A percentile compares a stretch with the other conserved stretches of the same genome.
phyloP scores from a whole-genome alignment of 495 filamentous ascomycete genomes.

The Penicillium macrosclerotiorum region DNA sequence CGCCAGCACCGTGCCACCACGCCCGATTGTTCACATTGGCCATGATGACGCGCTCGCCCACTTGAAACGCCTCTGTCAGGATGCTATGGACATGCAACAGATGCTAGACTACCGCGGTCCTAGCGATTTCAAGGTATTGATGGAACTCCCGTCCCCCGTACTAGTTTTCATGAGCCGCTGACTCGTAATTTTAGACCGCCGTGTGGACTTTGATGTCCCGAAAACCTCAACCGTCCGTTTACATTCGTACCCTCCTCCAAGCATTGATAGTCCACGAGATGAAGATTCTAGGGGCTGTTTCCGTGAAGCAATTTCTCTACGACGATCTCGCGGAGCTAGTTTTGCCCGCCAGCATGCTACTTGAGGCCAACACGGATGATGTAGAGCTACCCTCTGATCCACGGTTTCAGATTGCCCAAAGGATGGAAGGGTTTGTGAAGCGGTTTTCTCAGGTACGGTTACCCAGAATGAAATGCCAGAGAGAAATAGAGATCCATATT shows the following conservation, averaged over 20 bases:
- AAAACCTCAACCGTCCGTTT: constrained; percentile 78
- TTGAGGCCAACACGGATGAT: constrained; percentile 69
- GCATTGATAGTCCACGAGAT: constrained; percentile 69
- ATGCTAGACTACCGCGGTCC: constrained; percentile 67
- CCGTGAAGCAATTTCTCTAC: constrained; percentile 71
- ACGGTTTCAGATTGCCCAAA: constrained; percentile 68
- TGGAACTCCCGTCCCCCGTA: too few species aligned
- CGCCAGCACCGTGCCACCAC: constrained; percentile 88
- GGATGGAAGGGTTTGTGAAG: constrained; percentile 78
- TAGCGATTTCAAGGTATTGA: constrained; percentile 54
- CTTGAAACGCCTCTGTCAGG: constrained; percentile 67
- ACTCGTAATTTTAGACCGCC: constrained; percentile 41
- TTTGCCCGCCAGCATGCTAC: constrained; percentile 65
- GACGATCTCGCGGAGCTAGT: constrained; percentile 76
- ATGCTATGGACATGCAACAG: constrained; percentile 66
- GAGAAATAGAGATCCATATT: too few species aligned
- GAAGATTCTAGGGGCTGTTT: constrained; percentile 61
- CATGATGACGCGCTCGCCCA: constrained; percentile 69
- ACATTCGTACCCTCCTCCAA: constrained; percentile 79
- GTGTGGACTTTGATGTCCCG: constrained; percentile 72
- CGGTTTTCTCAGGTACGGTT: constrained; percentile 58
- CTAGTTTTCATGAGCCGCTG: too few species aligned
- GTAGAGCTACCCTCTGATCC: constrained; percentile 77
- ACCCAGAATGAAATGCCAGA: background rate
- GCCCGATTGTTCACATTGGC: constrained; percentile 77